Conservation (phyloP, 352 stramenopile species). For the Globisporangium barbulae region DNA sequence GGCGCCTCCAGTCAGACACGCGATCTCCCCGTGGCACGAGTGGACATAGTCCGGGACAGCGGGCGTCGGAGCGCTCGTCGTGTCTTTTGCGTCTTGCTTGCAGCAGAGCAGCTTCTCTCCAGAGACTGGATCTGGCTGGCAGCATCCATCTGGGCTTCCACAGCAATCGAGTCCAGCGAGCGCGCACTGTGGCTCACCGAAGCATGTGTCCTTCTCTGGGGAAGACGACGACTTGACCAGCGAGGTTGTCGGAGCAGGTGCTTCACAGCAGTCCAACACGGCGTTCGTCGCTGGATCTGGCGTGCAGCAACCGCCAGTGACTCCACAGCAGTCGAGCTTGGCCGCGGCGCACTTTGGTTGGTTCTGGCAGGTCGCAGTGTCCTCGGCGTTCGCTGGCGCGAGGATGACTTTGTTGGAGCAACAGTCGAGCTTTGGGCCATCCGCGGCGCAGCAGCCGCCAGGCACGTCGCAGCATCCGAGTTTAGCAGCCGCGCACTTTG, state of each 20-base stretch:
- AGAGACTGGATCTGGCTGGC: slow-evolving; percentile 19
- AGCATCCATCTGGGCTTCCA: slow-evolving; percentile 23
- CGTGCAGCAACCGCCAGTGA: slow-evolving; percentile 32
- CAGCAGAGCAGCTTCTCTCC: slow-evolving; percentile 24
- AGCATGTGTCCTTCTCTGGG: slow-evolving; percentile 4
- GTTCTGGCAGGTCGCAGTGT: slow-evolving; percentile 23
- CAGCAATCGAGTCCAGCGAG: slow-evolving; percentile 24
- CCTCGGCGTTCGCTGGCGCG: slow-evolving; percentile 2
- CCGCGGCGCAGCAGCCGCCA: slow-evolving; percentile 40
- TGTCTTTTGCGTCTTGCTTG: not conserved
- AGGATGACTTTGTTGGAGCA: slow-evolving; percentile 23
- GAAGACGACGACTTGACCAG: not conserved
- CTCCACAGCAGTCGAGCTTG: slow-evolving; percentile 33
- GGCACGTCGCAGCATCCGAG: slow-evolving; percentile 44
- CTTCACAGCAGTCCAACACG: slow-evolving; percentile 29
- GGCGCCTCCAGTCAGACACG: slow-evolving; percentile 22
- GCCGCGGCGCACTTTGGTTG: slow-evolving; percentile 32
- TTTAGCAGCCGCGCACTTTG: slow-evolving; percentile 33
- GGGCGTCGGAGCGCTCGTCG: slow-evolving; percentile 6
- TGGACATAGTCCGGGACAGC: slow-evolving; percentile 5
- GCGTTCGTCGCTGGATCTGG: slow-evolving; percentile 24
- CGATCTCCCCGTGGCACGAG: slow-evolving; percentile 19
- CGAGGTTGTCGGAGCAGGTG: not conserved
- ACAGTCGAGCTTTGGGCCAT: slow-evolving; percentile 35
- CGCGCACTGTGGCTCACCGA: slow-evolving; percentile 14